These are phyloP conservation scores for Podila clonocystis DNA, from an alignment of 192 early-diverging fungal genomes.

Conservation along the genomic window DNA sequence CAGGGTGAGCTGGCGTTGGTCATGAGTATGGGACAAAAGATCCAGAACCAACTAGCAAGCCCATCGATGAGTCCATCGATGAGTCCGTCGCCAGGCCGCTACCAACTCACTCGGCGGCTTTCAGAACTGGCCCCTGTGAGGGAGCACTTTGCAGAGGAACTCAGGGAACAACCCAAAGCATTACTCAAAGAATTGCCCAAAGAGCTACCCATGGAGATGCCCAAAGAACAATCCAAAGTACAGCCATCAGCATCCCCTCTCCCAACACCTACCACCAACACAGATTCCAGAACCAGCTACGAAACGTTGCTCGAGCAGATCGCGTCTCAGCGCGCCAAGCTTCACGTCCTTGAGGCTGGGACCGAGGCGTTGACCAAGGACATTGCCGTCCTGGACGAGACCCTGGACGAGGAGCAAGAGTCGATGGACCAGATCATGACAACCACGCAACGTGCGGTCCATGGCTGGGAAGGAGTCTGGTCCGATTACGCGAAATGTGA, in stretches of 20 bases:
- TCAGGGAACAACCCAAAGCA: not conserved
- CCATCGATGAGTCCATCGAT: no score
- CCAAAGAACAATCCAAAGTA: no score
- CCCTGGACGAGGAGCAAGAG: conserved; percentile 16
- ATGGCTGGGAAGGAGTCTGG: conserved; percentile 29
- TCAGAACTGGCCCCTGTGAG: not conserved
- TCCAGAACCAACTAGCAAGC: not conserved
- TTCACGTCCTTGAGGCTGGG: conserved; percentile 4
- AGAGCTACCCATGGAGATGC: not conserved
- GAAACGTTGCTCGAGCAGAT: conserved; percentile 27
- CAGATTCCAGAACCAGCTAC: not conserved
- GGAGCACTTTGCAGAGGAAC: no score
- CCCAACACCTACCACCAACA: not conserved
- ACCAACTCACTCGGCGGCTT: not conserved
- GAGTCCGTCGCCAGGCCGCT: not conserved
- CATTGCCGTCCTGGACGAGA: conserved; percentile 7
- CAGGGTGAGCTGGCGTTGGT: not conserved
- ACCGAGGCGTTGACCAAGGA: conserved; percentile 10
- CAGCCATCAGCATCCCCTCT: not conserved
- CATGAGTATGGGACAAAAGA: not conserved
- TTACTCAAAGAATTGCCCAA: not conserved
- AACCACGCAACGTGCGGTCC: conserved; percentile 9
- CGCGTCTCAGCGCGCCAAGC: conserved; percentile 17
- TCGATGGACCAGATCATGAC: conserved; percentile 2
- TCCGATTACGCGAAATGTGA: conserved; percentile 25